Percentiles rank a stretch among this genome's conserved stretches.
Evolutionary conservation across 331 rosid species (phyloP).

Genomic region (Spiraea crenata): DNA sequence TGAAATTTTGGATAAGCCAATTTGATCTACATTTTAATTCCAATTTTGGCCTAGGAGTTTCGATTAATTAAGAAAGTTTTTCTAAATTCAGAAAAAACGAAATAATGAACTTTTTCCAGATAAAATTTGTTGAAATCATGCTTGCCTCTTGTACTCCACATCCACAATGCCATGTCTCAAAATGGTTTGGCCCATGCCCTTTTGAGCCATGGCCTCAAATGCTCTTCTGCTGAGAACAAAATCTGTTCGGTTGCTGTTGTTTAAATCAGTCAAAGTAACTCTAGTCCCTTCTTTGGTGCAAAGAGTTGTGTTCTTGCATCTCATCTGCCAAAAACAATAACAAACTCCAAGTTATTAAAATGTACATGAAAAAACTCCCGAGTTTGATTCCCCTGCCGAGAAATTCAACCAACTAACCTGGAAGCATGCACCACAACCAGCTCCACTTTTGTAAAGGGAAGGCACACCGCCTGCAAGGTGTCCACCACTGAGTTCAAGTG

Average conservation of each 20-base stretch:
- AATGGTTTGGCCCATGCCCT: constrained; percentile 37
- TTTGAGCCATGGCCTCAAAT: constrained; percentile 62
- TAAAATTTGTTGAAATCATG: background rate
- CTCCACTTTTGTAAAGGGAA: constrained; percentile 66
- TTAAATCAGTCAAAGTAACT: constrained; percentile 68
- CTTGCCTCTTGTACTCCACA: constrained; percentile 75
- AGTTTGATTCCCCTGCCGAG: too few species aligned
- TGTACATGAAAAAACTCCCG: background rate
- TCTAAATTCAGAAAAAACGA: background rate
- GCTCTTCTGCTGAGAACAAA: constrained; percentile 78
- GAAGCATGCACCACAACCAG: constrained; percentile 88
- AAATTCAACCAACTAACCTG: constrained; percentile 40
- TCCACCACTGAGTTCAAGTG: constrained; percentile 47
- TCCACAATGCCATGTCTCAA: constrained; percentile 63
- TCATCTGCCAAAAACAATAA: constrained; percentile 42
- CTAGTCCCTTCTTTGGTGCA: constrained; percentile 58
- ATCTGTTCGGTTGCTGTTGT: constrained; percentile 49
- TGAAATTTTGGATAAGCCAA: background rate
- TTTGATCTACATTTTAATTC: background rate
- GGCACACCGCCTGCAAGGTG: constrained; percentile 64
- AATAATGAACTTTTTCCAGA: background rate
- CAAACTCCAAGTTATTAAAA: background rate
- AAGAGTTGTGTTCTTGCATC: constrained; percentile 59
- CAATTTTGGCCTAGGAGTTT: background rate
- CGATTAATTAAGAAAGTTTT: background rate